Base-by-base conservation (phyloP, 768 basidiomycete species). In the Symmetrospora coprosmae region DNA sequence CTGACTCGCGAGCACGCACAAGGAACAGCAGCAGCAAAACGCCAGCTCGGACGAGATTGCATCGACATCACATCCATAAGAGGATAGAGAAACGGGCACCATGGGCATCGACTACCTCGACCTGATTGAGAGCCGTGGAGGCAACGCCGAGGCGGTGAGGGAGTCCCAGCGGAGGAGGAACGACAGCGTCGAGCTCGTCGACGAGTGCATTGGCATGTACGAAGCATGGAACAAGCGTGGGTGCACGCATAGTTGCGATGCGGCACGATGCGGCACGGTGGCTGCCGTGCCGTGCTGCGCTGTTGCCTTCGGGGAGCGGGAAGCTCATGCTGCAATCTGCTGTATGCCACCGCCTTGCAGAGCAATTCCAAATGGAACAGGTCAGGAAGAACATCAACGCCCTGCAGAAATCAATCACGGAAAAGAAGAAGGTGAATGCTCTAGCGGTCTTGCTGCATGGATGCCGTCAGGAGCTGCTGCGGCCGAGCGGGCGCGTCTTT, bases 81-180 rank as follows among this genome's bases (percentile, higher is more conserved):
- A 39, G 14, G 38, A 39, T 13, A 39, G 13, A 39, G 14, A 39
- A 39, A 39, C 38, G 19, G 19, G 38, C 51, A 65, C 21, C 4
- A 69, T 67, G 66, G 65, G 65, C n/a, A 67, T 69, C 64, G 65
- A 71, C 48, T 51, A 69, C 17, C 56, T 58, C 14, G 55, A 68
- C 30, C 61, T 69, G 37, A 65, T 68, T 46, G 60, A 66, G 37
- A 55, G 66, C 52, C 67, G 69, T 60, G 94, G 91, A 25, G 94
- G 94, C 34, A 86, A 94, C 75, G 82, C 91, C 16, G 82, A 85
- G 66, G 80, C 82, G 70, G 90, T 97, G 64, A 77, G 84, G 59
- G 88, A 88, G 68, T 96, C 91, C 2, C 92, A 99, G 76, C 77
- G 82, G 68, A 90, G 87, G 74, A 81, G 94, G 47, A 86, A 86